Evolutionary conservation across 768 basidiomycete species (phyloP).

Genomic region (Hypholoma sublateritium): DNA sequence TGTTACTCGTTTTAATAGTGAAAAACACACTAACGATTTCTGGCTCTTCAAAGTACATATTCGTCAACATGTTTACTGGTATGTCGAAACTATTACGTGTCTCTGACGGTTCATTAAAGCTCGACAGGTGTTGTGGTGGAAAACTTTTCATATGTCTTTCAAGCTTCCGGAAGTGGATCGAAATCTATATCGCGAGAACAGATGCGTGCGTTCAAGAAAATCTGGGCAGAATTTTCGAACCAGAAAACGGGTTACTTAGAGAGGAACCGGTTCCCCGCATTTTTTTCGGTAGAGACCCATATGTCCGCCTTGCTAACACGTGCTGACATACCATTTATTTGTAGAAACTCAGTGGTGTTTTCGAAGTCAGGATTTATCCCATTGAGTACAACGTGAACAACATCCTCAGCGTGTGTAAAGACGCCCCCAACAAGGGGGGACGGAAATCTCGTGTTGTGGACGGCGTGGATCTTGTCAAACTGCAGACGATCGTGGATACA

Average conservation of each 20-base stretch:
- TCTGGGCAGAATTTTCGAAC: slow-evolving; percentile 86
- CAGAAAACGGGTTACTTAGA: slow-evolving; percentile 78
- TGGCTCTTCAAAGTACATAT: slow-evolving; percentile 70
- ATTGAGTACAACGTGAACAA: slow-evolving; percentile 59
- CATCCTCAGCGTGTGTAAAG: slow-evolving; percentile 53
- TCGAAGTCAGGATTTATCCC: slow-evolving; percentile 87
- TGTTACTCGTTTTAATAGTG: slow-evolving; percentile 15
- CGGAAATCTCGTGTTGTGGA: slow-evolving; percentile 37
- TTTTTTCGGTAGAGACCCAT: slow-evolving; percentile 69
- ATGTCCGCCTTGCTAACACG: not conserved
- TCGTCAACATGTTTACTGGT: slow-evolving; percentile 95
- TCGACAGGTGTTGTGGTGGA: slow-evolving; percentile 82
- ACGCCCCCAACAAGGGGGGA: slow-evolving; percentile 32
- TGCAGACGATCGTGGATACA: slow-evolving; percentile 54
- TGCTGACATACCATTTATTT: slow-evolving; percentile 9
- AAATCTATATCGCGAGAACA: slow-evolving; percentile 85
- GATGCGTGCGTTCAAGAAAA: slow-evolving; percentile 92
- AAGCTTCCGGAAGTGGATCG: slow-evolving; percentile 77
- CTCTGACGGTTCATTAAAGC: slow-evolving; percentile 1
- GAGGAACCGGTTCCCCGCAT: slow-evolving; percentile 66
- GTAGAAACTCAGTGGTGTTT: slow-evolving; percentile 84
- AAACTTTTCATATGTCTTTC: slow-evolving; percentile 95
- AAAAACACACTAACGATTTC: slow-evolving; percentile 3
- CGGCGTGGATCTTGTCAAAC: slow-evolving; percentile 62
- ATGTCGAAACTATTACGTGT: slow-evolving; percentile 7